Percentiles rank a stretch among this genome's conserved stretches.
These are phyloP conservation scores for Nakataea oryzae DNA, from an alignment of 2,329 filamentous ascomycete genomes.

Conservation along the genomic window DNA sequence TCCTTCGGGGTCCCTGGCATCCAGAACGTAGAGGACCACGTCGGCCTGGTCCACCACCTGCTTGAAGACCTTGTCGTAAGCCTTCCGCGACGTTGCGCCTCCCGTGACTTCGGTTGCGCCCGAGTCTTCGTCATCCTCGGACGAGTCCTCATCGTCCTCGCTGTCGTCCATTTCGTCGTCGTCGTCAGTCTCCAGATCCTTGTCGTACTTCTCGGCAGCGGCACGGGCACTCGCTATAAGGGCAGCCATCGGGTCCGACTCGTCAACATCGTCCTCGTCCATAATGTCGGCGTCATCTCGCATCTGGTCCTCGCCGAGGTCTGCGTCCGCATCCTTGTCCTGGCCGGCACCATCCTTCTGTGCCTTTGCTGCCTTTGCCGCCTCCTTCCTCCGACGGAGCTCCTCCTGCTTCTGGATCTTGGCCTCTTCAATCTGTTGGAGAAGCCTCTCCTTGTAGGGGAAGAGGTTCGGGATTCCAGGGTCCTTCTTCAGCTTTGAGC, in stretches of 20 bases:
- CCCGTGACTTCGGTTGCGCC: conserved; percentile 38
- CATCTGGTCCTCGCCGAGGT: conserved; percentile 7
- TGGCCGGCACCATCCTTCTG: conserved; percentile 21
- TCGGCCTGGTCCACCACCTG: conserved; percentile 81
- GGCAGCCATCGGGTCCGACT: conserved; percentile 84
- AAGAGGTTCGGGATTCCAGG: conserved; percentile 96
- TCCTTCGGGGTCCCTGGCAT: conserved; percentile 83
- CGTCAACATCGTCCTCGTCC: conserved; percentile 49
- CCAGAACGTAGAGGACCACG: conserved; percentile 85
- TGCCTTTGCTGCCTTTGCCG: conserved; percentile 58
- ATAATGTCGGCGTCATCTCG: conserved; percentile 32
- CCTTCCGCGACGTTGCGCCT: conserved; percentile 61
- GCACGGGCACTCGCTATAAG: conserved; percentile 74
- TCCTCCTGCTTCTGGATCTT: conserved; percentile 75
- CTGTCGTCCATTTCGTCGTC: conserved; percentile 35
- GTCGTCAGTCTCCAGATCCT: conserved; percentile 49
- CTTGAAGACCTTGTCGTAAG: conserved; percentile 95
- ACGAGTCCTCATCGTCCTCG: conserved; percentile 24
- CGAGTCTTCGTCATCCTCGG: conserved; percentile 46
- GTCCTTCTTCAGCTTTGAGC: conserved; percentile 91
- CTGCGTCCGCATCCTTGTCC: conserved; percentile 18
- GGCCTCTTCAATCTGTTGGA: conserved; percentile 89
- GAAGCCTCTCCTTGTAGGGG: conserved; percentile 91
- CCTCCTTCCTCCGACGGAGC: conserved; percentile 56
- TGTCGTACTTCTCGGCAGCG: conserved; percentile 66